Evolutionary conservation across 495 filamentous ascomycete species (phyloP).

Genomic region (Letharia columbiana): DNA sequence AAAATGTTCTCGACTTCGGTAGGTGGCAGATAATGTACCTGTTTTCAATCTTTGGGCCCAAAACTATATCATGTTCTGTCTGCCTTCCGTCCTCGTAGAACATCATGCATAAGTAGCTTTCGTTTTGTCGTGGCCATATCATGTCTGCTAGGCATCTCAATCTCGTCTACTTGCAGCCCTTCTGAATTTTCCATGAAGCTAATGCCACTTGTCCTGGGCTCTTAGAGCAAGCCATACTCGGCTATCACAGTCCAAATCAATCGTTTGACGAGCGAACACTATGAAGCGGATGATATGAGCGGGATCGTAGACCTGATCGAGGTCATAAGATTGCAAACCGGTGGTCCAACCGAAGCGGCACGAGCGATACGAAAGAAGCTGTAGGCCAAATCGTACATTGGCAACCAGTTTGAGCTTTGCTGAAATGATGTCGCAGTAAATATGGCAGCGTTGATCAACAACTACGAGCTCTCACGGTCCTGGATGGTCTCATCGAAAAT

Average conservation of each 20-base stretch:
- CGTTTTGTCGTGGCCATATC: background rate
- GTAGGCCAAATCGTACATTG: conserved; percentile 36
- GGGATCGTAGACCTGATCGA: conserved; percentile 93
- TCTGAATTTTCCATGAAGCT: conserved; percentile 13
- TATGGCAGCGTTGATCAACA: conserved; percentile 92
- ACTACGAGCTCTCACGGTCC: conserved; percentile 77
- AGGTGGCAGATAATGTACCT: conserved; percentile 5
- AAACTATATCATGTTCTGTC: background rate
- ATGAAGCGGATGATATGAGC: conserved; percentile 81
- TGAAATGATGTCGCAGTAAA: conserved; percentile 46
- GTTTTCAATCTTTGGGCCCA: background rate
- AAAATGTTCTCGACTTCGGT: conserved; percentile 27
- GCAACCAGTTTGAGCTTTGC: background rate
- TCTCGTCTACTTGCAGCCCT: conserved; percentile 6
- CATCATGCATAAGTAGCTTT: background rate
- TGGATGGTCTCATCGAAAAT: conserved; percentile 93
- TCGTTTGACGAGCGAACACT: conserved; percentile 77
- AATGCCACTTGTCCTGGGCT: conserved; percentile 13
- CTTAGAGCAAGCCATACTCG: conserved; percentile 84
- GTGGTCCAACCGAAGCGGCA: conserved; percentile 82
- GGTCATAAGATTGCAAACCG: conserved; percentile 79
- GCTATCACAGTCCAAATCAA: conserved; percentile 94
- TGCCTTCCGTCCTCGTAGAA: background rate
- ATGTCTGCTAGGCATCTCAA: background rate
- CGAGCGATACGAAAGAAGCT: conserved; percentile 95